A percentile compares a stretch with the other conserved stretches of the same genome.
These are phyloP conservation scores for Arthrobotrys musiformis DNA, from an alignment of 2,329 filamentous ascomycete species.

Conservation along the genomic window DNA sequence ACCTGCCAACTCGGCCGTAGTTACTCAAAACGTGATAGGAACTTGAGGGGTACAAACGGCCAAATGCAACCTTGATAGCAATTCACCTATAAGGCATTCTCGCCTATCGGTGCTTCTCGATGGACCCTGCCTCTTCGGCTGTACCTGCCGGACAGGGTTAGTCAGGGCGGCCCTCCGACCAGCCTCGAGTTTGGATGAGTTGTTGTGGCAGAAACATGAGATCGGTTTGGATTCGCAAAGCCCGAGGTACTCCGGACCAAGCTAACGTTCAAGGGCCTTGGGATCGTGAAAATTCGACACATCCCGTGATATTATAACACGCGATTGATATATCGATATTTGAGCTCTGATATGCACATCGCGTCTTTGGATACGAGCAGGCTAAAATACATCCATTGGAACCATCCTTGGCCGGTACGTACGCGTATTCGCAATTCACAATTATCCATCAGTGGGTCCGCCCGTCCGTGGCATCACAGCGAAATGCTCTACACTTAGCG, in stretches of 20 bases:
- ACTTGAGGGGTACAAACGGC: background rate
- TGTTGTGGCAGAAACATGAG: background rate
- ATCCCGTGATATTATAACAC: background rate
- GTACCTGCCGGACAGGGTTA: slow-evolving; percentile 36
- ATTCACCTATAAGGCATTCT: background rate
- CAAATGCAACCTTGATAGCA: slow-evolving; percentile 1
- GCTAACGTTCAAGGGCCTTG: no score
- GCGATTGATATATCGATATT: background rate
- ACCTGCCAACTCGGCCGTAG: slow-evolving; percentile 1
- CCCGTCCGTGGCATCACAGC: background rate
- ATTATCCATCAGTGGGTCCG: background rate
- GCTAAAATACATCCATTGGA: background rate
- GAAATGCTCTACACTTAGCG: background rate
- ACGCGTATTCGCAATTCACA: slow-evolving; percentile 11
- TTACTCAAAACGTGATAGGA: slow-evolving; percentile 5
- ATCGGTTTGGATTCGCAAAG: background rate
- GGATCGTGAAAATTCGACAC: background rate
- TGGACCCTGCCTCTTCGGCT: slow-evolving; percentile 31
- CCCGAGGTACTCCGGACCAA: background rate
- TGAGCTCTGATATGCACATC: background rate
- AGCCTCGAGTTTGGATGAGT: background rate
- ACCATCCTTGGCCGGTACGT: no score
- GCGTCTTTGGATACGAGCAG: background rate
- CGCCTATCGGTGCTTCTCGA: slow-evolving; percentile 36
- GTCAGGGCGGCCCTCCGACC: slow-evolving; percentile 17